Conservation (phyloP, 2,329 filamentous ascomycete species). For the Alternaria infectoria region DNA sequence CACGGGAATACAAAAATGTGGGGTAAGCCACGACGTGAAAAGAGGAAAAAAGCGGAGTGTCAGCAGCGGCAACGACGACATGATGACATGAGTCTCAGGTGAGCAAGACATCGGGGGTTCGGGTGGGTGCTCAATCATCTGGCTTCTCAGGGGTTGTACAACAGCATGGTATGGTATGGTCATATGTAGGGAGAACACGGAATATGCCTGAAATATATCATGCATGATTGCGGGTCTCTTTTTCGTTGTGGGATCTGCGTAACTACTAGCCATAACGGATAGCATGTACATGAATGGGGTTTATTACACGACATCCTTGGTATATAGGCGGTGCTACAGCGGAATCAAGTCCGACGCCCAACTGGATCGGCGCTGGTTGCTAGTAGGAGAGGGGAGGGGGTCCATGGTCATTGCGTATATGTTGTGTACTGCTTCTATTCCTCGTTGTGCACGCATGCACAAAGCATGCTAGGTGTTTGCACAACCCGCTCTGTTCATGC, state of each 20-base stretch:
- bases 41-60: not conserved
- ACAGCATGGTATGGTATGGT: not conserved
- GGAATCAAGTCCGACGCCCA: constrained; percentile 1
- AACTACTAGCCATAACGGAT: constrained; percentile 19
- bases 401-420: constrained; percentile 3
- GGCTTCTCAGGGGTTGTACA: not conserved
- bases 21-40: constrained; percentile 19
- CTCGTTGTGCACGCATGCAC: constrained; percentile 6
- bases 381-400: not conserved
- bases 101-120: constrained; percentile 4
- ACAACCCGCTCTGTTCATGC: not conserved
- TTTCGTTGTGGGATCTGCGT: not conserved
- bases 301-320: constrained; percentile 20
- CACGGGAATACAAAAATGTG: constrained; percentile 27
- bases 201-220: not conserved
- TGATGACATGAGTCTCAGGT: constrained; percentile 27
- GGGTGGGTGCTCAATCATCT: not conserved
- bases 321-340: not conserved
- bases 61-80: constrained; percentile 2
- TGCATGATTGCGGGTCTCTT: not conserved
- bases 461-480: not conserved
- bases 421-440: constrained; percentile 11
- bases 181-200: not conserved
- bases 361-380: not conserved
- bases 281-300: constrained; percentile 16